A percentile compares a stretch with the other conserved stretches of the same genome.
Evolutionary conservation across 2,329 filamentous ascomycete species (phyloP).

Genomic region (Pseudogymnoascus destructans): DNA sequence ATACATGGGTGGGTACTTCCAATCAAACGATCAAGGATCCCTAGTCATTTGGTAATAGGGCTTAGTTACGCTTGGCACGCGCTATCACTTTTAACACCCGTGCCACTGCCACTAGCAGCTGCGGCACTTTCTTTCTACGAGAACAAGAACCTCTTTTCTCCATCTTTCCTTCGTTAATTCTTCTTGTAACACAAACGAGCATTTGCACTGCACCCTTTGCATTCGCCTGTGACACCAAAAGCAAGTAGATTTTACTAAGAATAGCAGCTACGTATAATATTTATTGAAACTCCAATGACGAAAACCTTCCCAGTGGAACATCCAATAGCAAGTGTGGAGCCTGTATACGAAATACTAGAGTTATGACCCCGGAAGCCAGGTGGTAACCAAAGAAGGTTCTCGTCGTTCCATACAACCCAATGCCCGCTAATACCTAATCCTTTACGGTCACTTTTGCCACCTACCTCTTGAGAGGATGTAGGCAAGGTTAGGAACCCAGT

Average conservation of each 20-base stretch:
- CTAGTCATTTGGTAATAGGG: background rate
- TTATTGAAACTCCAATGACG: background rate
- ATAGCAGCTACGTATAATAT: background rate
- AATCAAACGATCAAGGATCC: background rate
- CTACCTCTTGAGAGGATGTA: slow-evolving; percentile 13
- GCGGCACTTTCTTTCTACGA: background rate
- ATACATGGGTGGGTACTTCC: slow-evolving; percentile 12
- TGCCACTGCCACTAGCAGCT: background rate
- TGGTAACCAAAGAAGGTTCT: slow-evolving; percentile 18
- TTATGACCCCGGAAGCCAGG: slow-evolving; percentile 12
- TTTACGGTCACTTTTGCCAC: slow-evolving; percentile 12
- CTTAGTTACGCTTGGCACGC: too few species aligned
- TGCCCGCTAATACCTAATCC: slow-evolving; percentile 12
- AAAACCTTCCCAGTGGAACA: background rate
- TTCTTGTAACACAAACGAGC: too few species aligned
- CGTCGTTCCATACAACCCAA: slow-evolving; percentile 12
- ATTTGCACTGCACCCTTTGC: too few species aligned
- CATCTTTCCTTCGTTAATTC: too few species aligned
- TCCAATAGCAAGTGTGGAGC: slow-evolving; percentile 10
- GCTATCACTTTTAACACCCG: slow-evolving; percentile 24
- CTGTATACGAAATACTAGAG: slow-evolving; percentile 12
- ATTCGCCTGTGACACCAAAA: too few species aligned
- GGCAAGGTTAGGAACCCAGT: slow-evolving; percentile 7
- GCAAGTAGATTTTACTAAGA: background rate
- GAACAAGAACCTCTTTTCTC: background rate